Percentiles rank a stretch among this genome's conserved stretches.
These are phyloP conservation scores for Noccaea caerulescens DNA, from an alignment of 345 rosid genomes.

Conservation along the genomic window DNA sequence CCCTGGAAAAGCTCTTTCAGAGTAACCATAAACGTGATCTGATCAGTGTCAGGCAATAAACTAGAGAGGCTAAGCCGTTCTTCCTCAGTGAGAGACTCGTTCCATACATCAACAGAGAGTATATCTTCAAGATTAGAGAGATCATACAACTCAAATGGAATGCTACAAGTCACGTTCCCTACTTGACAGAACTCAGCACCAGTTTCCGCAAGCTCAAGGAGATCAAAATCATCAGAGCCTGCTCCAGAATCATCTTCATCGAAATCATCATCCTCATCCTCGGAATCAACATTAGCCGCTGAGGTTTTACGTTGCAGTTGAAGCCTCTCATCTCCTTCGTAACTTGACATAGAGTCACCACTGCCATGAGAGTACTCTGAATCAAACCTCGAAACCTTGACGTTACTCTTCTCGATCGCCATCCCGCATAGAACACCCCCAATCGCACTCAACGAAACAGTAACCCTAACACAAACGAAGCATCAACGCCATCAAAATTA, in stretches of 20 bases:
- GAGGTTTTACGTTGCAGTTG: slow-evolving; percentile 52
- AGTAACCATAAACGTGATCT: slow-evolving; percentile 62
- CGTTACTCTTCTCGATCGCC: slow-evolving; percentile 97
- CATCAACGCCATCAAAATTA: slow-evolving; percentile 19
- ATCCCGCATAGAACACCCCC: slow-evolving; percentile 45
- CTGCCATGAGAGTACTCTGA: slow-evolving; percentile 82
- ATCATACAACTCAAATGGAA: slow-evolving; percentile 90
- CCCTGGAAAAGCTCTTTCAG: slow-evolving; percentile 81
- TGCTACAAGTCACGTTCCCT: slow-evolving; percentile 76
- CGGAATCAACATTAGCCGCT: slow-evolving; percentile 65
- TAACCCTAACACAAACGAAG: slow-evolving; percentile 50
- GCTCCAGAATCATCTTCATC: slow-evolving; percentile 96
- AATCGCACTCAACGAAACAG: slow-evolving; percentile 23
- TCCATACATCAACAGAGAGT: slow-evolving; percentile 95
- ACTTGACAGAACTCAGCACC: slow-evolving; percentile 89
- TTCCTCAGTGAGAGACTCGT: slow-evolving; percentile 78
- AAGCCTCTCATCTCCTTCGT: slow-evolving; percentile 60
- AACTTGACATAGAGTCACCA: slow-evolving; percentile 72
- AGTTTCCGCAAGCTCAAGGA: slow-evolving; percentile 89
- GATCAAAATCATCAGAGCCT: slow-evolving; percentile 95
- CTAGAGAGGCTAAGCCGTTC: slow-evolving; percentile 72
- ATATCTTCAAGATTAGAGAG: slow-evolving; percentile 73
- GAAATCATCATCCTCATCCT: slow-evolving; percentile 64
- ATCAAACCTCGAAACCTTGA: slow-evolving; percentile 77
- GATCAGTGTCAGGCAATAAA: slow-evolving; percentile 90